Conservation (phyloP, 1,139 yeast genomes). For the Debaryomyces nepalensis region DNA sequence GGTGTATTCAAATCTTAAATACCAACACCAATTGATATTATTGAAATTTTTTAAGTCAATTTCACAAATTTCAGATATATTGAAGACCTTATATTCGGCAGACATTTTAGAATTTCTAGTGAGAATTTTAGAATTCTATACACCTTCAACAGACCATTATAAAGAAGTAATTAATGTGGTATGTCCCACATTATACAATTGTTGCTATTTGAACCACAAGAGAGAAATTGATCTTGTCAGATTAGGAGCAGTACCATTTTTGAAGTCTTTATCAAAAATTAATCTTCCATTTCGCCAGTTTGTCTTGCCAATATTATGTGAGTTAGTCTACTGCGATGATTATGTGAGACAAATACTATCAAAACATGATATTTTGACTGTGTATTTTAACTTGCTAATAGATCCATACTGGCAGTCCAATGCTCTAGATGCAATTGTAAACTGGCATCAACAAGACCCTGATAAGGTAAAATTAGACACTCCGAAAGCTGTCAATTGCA, state of each 20-base stretch:
- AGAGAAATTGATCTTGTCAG: conserved; percentile 58
- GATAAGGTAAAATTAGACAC: conserved; percentile 29
- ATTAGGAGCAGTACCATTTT: conserved; percentile 57
- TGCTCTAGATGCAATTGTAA: conserved; percentile 61
- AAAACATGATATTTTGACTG: conserved; percentile 46
- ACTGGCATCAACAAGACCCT: conserved; percentile 42
- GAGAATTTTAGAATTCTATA: conserved; percentile 31
- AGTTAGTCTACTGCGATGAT: conserved; percentile 56
- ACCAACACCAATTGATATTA: conserved; percentile 40
- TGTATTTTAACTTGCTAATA: conserved; percentile 51
- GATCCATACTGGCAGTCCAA: conserved; percentile 76
- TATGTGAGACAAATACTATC: conserved; percentile 43
- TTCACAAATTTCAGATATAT: conserved; percentile 43
- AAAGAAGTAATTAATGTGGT: conserved; percentile 49
- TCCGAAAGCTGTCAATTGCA: conserved; percentile 35
- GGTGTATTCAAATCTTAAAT: conserved; percentile 36
- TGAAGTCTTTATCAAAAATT: conserved; percentile 49
- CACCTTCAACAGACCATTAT: conserved; percentile 34
- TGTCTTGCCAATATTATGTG: conserved; percentile 66
- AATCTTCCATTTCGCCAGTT: conserved; percentile 63
- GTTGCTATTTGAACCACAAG: conserved; percentile 60
- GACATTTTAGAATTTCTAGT: conserved; percentile 49
- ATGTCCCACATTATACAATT: conserved; percentile 54
- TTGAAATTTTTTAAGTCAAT: conserved; percentile 50
- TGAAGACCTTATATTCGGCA: conserved; percentile 42